These are phyloP conservation scores for Pythium sukuiense DNA, from an alignment of 352 stramenopile species.

Conservation along the genomic window DNA sequence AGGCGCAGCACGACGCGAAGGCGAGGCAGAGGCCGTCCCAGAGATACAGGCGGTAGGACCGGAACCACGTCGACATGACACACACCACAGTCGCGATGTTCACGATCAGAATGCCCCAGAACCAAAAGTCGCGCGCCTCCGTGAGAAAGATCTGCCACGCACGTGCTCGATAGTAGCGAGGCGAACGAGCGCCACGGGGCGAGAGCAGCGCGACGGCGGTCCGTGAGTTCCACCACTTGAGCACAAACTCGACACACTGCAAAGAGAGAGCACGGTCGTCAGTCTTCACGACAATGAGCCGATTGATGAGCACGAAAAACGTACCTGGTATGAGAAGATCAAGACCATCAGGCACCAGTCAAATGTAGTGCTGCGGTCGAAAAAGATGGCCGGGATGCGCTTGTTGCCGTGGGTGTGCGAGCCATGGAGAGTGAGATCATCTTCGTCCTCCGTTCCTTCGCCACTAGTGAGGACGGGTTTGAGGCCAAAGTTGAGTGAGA, in stretches of 20 bases:
- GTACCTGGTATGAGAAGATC: conserved; percentile 53
- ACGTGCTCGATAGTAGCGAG: conserved; percentile 19
- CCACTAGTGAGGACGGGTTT: conserved; percentile 7
- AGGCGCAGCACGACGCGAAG: conserved; percentile 64
- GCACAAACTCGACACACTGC: conserved; percentile 41
- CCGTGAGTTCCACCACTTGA: conserved; percentile 42
- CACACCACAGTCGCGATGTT: conserved; percentile 58
- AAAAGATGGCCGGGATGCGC: conserved; percentile 46
- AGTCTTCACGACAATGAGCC: background rate
- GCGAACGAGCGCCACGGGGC: conserved; percentile 16
- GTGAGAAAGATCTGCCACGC: conserved; percentile 23
- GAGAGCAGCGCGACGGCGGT: conserved; percentile 21
- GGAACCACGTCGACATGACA: conserved; percentile 50
- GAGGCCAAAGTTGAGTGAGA: conserved; percentile 57
- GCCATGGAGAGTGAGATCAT: conserved; percentile 6
- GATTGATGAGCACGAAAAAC: background rate
- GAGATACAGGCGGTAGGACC: conserved; percentile 54
- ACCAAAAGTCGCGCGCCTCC: conserved; percentile 59
- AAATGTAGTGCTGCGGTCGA: conserved; percentile 43
- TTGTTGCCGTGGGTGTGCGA: conserved; percentile 11
- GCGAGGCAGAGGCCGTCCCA: conserved; percentile 54
- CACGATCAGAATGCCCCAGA: conserved; percentile 51
- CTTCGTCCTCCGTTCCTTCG: conserved; percentile 4
- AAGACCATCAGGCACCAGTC: conserved; percentile 46
- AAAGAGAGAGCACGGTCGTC: background rate